Percentiles rank a stretch among this genome's conserved stretches.
phyloP scores from a whole-genome alignment of 805 yeast species.

The Diddensiella caesifluorescens region DNA sequence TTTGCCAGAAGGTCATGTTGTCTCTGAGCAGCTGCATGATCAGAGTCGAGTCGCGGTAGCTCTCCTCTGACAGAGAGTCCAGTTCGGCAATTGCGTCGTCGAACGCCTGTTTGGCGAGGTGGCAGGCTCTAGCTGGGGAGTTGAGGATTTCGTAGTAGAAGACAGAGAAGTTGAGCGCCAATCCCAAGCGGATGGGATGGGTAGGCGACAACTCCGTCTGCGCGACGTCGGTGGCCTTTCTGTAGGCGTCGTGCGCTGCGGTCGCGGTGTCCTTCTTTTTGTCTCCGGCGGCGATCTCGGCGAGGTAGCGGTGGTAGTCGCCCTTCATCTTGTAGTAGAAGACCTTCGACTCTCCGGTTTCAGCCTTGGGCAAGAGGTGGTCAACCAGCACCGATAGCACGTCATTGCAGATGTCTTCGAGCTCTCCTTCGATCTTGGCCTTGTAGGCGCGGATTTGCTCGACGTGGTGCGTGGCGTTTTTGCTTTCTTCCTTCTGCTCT shows the following conservation, averaged over 20 bases:
- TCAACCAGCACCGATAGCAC: slow-evolving; percentile 81
- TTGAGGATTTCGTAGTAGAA: slow-evolving; percentile 97
- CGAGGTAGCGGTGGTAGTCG: slow-evolving; percentile 98
- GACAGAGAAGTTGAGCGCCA: slow-evolving; percentile 96
- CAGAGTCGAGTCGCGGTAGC: slow-evolving; percentile 95
- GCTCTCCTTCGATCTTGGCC: slow-evolving; percentile 89
- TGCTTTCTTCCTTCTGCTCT: slow-evolving; percentile 98
- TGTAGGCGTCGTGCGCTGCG: slow-evolving; percentile 91
- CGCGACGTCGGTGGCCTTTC: slow-evolving; percentile 95
- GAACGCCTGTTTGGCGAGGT: slow-evolving; percentile 97
- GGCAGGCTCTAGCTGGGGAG: slow-evolving; percentile 98
- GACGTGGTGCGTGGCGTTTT: slow-evolving; percentile 88
- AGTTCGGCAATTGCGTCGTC: slow-evolving; percentile 99
- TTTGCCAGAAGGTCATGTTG: slow-evolving; percentile 92
- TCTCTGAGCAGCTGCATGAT: slow-evolving; percentile 98
- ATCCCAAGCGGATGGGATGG: slow-evolving; percentile 97
- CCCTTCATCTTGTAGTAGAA: slow-evolving; percentile 99
- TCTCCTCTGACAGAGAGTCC: slow-evolving; percentile 95
- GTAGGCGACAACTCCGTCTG: slow-evolving; percentile 98
- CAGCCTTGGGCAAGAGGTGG: slow-evolving; percentile 91
- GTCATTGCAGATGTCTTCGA: slow-evolving; percentile 92
- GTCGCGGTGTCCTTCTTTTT: slow-evolving; percentile 94
- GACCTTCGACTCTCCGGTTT: slow-evolving; percentile 96
- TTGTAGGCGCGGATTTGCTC: slow-evolving; percentile 90
- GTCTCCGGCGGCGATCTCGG: slow-evolving; percentile 92